Conservation (phyloP, 148 eudicot genomes). For the Rhododendron molle region DNA sequence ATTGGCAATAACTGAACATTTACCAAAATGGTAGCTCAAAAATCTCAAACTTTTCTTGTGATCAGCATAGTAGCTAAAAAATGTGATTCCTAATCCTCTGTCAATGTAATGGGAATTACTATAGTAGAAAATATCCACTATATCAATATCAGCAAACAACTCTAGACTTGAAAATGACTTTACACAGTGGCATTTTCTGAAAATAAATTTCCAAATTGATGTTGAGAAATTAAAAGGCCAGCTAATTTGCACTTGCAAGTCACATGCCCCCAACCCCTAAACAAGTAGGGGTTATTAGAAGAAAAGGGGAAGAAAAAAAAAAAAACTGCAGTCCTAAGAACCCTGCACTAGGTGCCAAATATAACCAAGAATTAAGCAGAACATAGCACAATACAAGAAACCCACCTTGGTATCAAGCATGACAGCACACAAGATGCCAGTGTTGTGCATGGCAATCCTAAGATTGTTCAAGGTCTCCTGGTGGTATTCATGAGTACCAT, state of each 20-base stretch:
- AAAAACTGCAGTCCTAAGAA: neutral
- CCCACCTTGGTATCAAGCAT: slow-evolving; percentile 73
- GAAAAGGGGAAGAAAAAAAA: neutral
- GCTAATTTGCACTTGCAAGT: neutral
- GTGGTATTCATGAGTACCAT: slow-evolving; percentile 63
- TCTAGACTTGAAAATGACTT: neutral
- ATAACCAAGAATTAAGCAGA: neutral
- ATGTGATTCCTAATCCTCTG: neutral
- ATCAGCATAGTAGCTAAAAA: neutral
- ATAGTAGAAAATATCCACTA: neutral
- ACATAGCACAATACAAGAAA: neutral
- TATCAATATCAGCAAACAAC: neutral
- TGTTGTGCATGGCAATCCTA: slow-evolving; percentile 58
- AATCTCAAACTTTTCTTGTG: neutral
- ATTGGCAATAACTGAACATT: neutral
- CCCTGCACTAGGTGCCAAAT: neutral
- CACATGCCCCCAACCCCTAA: neutral
- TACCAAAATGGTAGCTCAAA: neutral
- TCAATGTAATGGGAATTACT: neutral
- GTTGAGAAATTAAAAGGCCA: no score
- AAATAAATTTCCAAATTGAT: neutral
- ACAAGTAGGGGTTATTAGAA: neutral
- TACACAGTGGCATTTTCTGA: neutral
- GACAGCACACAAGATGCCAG: slow-evolving; percentile 61
- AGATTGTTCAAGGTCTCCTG: slow-evolving; percentile 61